Base-by-base conservation (phyloP, 2,329 filamentous ascomycete genomes). In the Clonostachys sp. region DNA sequence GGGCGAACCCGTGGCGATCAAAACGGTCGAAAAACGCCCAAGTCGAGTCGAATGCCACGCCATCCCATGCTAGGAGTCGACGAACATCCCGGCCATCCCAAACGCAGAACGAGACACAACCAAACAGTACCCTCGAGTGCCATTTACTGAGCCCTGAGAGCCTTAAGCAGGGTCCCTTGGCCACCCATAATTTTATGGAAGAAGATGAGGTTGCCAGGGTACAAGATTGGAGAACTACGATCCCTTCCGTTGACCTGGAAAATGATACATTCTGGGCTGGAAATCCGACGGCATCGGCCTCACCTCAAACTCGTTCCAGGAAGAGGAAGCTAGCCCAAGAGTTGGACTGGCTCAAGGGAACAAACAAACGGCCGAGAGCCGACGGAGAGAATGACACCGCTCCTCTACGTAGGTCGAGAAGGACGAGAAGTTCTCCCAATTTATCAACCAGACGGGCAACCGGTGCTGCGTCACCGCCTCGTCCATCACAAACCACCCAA, bases 1-100 rank as follows among this genome's bases (percentile, higher is more conserved):
- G 77, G 77, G 55, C 60, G 34, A 79, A 80, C 51, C 78, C 78
- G 13, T 81, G 78, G 78, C 24, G 24, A 6, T 30, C 24, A 5
- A 30, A 30, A 30, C 24, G 24, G 8, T 30, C 24, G 24, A 30
- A 30, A 10, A 30, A 8, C 24, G 9, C 24, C 24, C 24, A 30
- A 30, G 24, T 30, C 24, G 24, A 30, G 24, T 30, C 24, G 24
- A 30, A 30, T 30, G 24, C 9, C 24, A 30, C 24, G 9, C 24
- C 24, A 30, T 30, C 24, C 24, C 9, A 4, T 10, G 3, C 24
- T 30, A 10, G 9, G 24, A 30, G 24, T 30, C 24, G 24, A 30
- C 24, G 24, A 10, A 4, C 24, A 30, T 30, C 24, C 3, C 24
- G 9, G 24, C 24, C 24, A 30, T 30, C 24, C 10, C 24, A 30